These are phyloP conservation scores for Themeda triandra DNA, from an alignment of 176 grass and related monocot species.

Conservation along the genomic window DNA sequence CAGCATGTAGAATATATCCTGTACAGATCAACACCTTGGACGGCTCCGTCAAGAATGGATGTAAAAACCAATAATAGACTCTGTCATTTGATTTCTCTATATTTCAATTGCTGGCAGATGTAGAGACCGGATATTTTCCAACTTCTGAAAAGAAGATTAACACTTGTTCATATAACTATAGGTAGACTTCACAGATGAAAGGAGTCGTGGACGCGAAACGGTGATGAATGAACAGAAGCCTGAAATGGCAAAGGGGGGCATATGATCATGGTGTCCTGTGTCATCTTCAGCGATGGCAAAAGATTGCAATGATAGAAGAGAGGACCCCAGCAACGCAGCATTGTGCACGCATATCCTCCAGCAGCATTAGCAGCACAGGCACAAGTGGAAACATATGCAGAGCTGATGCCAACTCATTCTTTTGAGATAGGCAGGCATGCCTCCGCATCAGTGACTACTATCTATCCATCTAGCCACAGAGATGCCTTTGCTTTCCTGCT, in stretches of 20 bases:
- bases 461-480: not conserved
- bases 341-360: not conserved
- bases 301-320: conserved; percentile 44
- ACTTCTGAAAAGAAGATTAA: not conserved
- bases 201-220: not conserved
- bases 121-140: not conserved
- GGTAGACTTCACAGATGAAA: not conserved
- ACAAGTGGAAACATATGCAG: not conserved
- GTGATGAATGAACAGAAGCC: not conserved
- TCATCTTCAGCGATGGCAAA: conserved; percentile 21
- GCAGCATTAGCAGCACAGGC: not conserved
- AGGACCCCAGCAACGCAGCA: conserved; percentile 5
- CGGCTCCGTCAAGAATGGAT: not conserved
- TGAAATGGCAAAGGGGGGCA: conserved; percentile 7
- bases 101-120: not conserved
- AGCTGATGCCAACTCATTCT: conserved; percentile 30
- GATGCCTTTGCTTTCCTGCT: conserved; percentile 4
- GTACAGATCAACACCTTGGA: not conserved
- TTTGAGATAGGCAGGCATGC: conserved; percentile 42
- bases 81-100: not conserved
- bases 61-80: too few species aligned
- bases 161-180: not conserved
- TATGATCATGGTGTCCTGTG: not conserved
- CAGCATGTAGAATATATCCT: not conserved
- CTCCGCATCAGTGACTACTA: conserved; percentile 10